Evolutionary conservation across 75 land plant species (phyloP), one percentile per base, ranked within the genome.

Genomic region (Picea sitchensis): DNA sequence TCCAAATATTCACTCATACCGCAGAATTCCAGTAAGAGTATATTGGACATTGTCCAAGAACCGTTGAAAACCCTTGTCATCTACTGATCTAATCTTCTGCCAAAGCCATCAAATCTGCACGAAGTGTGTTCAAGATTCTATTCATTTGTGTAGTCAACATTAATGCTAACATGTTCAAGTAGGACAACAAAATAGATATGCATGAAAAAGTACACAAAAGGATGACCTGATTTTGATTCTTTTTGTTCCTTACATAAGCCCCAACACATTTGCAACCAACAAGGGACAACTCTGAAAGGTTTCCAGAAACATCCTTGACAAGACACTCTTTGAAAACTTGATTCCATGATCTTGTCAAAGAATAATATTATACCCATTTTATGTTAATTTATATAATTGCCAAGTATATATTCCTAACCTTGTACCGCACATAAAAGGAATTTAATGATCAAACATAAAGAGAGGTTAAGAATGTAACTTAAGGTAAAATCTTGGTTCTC

Each of bases 1-100:
- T 36, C 99, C 99, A 93, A 98, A 98, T 20, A 98, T 93, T 58
- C 95, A 91, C 80, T 98, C 99, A 79, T 98, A 98, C n/a, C 98
- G 93, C 51, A 98, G 71, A 18, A 98, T 98, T 17, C 99, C 99
- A 86, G 60, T 92, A 62, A 68, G 32, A 72, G 93, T 95, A 73
- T 98, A 98, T 69, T 98, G 99, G 15, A 88, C 90, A 75, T 80
- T 91, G 51, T 98, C 99, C 87, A 98, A 79, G 84, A 98, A 98
- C 34, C 78, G 79, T 80, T 98, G 99, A 82, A 98, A 98, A 15
- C 84, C 91, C 78, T 80, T 90, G 17, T 90, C 94, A 78, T 88
- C 88, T 59, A 86, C 67, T 74, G 94, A 89, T 3, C 38, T 59
- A 5, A 92, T 88, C 67, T 98, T 98, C 81, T 95, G 89, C 99